These are phyloP conservation scores for Cladosporium phlei DNA, from an alignment of 2,329 filamentous ascomycete genomes.

Conservation along the genomic window DNA sequence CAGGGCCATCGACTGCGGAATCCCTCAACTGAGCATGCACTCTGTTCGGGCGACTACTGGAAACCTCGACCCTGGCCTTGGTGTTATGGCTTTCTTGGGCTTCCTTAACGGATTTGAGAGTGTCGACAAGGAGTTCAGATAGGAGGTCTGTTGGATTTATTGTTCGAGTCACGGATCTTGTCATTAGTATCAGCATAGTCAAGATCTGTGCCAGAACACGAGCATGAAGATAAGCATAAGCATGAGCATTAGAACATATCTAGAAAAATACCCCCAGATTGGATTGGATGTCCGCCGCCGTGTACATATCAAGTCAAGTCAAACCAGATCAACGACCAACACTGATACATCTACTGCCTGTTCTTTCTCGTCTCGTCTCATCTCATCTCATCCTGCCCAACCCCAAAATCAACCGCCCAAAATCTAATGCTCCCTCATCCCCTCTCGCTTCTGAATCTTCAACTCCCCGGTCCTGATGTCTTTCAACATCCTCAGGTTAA, in stretches of 20 bases:
- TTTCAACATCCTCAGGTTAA: conserved; percentile 28
- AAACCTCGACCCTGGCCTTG: conserved; percentile 76
- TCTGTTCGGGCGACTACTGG: conserved; percentile 85
- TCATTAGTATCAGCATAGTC: background rate
- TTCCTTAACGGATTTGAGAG: conserved; percentile 83
- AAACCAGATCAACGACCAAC: too few relatives aligned
- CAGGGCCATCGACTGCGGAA: conserved; percentile 77
- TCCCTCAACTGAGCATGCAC: conserved; percentile 93
- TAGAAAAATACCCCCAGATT: background rate
- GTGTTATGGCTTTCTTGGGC: conserved; percentile 81
- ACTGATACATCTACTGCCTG: too few relatives aligned
- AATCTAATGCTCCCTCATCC: conserved; percentile 17
- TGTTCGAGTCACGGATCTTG: background rate
- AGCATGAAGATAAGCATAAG: background rate
- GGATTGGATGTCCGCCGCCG: too few relatives aligned
- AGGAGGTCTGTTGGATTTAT: background rate
- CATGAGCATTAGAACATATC: conserved; percentile 6
- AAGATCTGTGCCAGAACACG: background rate
- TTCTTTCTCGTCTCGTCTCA: conserved; percentile 7
- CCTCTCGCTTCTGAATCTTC: conserved; percentile 14
- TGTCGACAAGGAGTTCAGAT: conserved; percentile 73
- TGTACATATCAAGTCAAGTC: too few relatives aligned
- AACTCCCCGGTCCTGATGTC: conserved; percentile 22
- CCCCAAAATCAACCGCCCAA: too few relatives aligned
- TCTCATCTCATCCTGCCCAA: conserved; percentile 6